A percentile compares a stretch with the other conserved stretches of the same genome.
Evolutionary conservation across 108 stramenopile genomes (phyloP).

Genomic region (Seminavis robusta): DNA sequence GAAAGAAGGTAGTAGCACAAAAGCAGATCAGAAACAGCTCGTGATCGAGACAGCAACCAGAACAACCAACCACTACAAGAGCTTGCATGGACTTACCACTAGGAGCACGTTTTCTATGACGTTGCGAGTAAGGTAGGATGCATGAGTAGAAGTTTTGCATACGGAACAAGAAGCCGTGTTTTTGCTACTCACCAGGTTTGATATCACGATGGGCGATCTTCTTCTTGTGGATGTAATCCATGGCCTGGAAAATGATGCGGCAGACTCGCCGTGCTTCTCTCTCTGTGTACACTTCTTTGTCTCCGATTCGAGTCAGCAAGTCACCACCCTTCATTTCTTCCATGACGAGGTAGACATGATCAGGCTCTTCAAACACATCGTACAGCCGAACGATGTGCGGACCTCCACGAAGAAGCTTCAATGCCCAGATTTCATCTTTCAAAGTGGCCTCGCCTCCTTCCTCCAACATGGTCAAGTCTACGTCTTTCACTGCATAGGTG

Average conservation of each 20-base stretch:
- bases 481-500: conserved; percentile 60
- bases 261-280: conserved; percentile 91
- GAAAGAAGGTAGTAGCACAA: conserved; percentile 3
- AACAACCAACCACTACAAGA: conserved; percentile 63
- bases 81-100: conserved; percentile 39
- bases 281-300: conserved; percentile 92
- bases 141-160: no score
- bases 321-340: conserved; percentile 85
- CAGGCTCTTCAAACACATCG: conserved; percentile 67
- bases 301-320: conserved; percentile 91
- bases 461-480: conserved; percentile 42
- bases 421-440: conserved; percentile 55
- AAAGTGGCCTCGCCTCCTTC: conserved; percentile 22
- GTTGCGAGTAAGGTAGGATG: no score
- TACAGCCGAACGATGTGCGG: conserved; percentile 81
- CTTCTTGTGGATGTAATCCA: conserved; percentile 81
- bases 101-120: no score
- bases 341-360: conserved; percentile 60
- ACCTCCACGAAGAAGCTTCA: conserved; percentile 67
- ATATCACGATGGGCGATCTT: conserved; percentile 87
- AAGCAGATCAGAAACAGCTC: background rate
- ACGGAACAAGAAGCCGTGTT: no score
- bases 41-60: conserved; percentile 54
- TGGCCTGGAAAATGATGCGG: conserved; percentile 75
- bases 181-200: no score